These are phyloP conservation scores for Podospora conica DNA, from an alignment of 495 filamentous ascomycete genomes.

Conservation along the genomic window DNA sequence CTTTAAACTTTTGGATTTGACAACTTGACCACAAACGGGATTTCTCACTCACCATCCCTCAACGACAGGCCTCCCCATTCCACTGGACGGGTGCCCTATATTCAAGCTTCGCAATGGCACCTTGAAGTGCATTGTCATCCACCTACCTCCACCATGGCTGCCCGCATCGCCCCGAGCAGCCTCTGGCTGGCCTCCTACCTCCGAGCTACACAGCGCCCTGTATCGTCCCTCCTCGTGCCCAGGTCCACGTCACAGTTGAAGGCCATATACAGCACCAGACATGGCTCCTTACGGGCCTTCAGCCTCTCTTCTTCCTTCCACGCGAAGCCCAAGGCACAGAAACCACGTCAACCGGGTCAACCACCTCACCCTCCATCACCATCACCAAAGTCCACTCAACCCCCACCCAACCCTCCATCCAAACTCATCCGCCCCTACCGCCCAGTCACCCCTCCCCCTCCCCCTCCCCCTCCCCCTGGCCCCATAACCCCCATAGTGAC, in stretches of 20 bases:
- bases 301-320: conserved; percentile 7
- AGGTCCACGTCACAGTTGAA: background rate
- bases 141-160: background rate
- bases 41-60: background rate
- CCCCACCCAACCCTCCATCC: background rate
- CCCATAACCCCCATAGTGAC: background rate
- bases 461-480: background rate
- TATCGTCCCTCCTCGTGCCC: background rate
- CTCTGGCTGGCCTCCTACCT: background rate
- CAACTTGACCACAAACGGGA: background rate
- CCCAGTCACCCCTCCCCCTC: background rate
- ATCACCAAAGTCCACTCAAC: background rate
- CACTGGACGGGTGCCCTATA: no score
- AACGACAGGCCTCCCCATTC: no score
- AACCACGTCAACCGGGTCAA: background rate
- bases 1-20: background rate
- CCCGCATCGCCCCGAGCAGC: background rate
- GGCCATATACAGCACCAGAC: background rate
- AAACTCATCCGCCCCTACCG: background rate
- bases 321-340: background rate
- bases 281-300: conserved; percentile 1
- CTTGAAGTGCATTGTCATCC: background rate
- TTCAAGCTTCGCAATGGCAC: no score
- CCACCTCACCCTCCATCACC: background rate
- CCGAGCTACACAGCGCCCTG: background rate